Evolutionary conservation across 148 eudicot species (phyloP).

Genomic region (Vaccinium vitisidaea): DNA sequence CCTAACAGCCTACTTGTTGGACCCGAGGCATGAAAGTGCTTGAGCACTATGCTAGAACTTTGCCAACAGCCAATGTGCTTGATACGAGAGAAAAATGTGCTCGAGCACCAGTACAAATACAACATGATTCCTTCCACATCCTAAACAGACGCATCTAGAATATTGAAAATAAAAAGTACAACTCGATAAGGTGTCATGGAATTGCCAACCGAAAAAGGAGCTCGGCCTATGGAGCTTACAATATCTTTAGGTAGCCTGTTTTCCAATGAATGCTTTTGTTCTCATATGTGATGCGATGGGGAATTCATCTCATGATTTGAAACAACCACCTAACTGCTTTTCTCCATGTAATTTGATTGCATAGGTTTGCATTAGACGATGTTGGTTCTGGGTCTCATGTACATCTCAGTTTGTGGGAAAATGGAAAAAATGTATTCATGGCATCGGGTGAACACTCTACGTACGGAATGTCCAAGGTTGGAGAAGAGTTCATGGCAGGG

Average conservation of each 20-base stretch:
- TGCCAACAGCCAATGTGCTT: too few relatives aligned
- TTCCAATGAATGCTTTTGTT: background rate
- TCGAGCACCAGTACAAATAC: too few relatives aligned
- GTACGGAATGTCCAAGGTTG: constrained; percentile 80
- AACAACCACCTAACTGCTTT: constrained; percentile 2
- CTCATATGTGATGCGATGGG: background rate
- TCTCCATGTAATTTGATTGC: constrained; percentile 17
- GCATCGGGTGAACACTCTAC: constrained; percentile 47
- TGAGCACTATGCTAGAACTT: too few relatives aligned
- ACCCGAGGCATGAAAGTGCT: too few relatives aligned
- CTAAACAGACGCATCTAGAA: too few relatives aligned
- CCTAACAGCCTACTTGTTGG: too few relatives aligned
- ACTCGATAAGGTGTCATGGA: too few relatives aligned
- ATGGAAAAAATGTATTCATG: constrained; percentile 82
- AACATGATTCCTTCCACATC: too few relatives aligned
- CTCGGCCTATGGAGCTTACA: too few relatives aligned
- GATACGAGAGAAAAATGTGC: too few relatives aligned
- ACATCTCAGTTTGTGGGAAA: constrained; percentile 82
- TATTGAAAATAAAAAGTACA: too few relatives aligned
- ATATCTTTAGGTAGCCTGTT: background rate
- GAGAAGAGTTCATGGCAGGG: constrained; percentile 98
- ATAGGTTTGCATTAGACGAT: constrained; percentile 73
- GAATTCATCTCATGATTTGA: background rate
- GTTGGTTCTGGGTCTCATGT: constrained; percentile 97
- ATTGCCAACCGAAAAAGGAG: too few relatives aligned